Evolutionary conservation across 306 rosid species (phyloP).

Genomic region (Dalbergia cultrata): DNA sequence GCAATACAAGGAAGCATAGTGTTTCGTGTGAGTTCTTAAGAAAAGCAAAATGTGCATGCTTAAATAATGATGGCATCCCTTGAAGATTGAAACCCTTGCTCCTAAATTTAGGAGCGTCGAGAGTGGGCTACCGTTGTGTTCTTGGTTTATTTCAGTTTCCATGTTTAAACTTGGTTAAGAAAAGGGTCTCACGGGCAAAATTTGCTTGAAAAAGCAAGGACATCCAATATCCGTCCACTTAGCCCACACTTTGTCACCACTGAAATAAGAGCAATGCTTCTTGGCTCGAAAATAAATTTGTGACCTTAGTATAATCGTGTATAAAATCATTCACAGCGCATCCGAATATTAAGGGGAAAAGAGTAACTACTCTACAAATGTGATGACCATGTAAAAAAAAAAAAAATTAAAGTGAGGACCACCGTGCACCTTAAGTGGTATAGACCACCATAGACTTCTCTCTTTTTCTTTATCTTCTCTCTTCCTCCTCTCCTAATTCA

Average conservation of each 20-base stretch:
- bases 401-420: no score
- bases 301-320: no score
- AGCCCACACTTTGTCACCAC: not conserved
- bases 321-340: no score
- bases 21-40: not conserved
- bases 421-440: no score
- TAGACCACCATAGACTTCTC: no score
- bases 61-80: constrained; percentile 43
- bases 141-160: not conserved
- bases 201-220: not conserved
- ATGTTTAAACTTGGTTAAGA: constrained; percentile 21
- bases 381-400: no score
- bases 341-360: no score
- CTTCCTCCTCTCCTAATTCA: no score
- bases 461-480: no score
- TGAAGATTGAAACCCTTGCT: not conserved
- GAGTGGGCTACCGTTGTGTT: constrained; percentile 48
- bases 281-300: no score
- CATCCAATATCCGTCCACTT: not conserved
- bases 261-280: not conserved
- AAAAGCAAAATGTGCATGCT: not conserved
- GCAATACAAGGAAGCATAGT: constrained; percentile 4
- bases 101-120: constrained; percentile 50
- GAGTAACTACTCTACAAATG: no score
- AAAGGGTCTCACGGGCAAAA: not conserved